Percentiles rank a stretch among this genome's conserved stretches.
phyloP scores from a whole-genome alignment of 306 rosid genomes.

The Echinosophora koreensis region DNA sequence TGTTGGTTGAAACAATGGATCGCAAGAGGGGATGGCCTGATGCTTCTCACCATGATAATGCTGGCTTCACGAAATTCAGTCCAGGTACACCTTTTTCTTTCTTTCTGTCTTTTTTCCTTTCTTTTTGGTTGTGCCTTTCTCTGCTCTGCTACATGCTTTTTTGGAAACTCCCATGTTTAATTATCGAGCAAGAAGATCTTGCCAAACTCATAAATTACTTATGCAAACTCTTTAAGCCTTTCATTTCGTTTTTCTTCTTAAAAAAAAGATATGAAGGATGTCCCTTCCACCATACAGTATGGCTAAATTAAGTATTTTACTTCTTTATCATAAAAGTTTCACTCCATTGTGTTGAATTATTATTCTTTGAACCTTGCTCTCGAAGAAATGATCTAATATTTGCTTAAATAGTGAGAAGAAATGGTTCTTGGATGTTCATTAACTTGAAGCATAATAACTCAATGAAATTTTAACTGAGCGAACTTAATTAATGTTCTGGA shows the following conservation, averaged over 20 bases:
- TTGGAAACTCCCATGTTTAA: too few relatives aligned
- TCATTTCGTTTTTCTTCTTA: too few relatives aligned
- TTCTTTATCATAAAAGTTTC: slow-evolving; percentile 4
- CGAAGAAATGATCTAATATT: slow-evolving; percentile 20
- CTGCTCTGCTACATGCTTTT: too few relatives aligned
- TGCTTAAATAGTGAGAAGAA: slow-evolving; percentile 31
- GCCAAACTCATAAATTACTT: too few relatives aligned
- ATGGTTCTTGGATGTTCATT: slow-evolving; percentile 50
- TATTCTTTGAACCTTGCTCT: neutral
- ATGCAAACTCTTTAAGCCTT: too few relatives aligned
- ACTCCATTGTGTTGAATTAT: too few relatives aligned
- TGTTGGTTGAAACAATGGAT: slow-evolving; percentile 40
- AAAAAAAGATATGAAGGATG: too few relatives aligned
- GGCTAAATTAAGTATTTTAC: slow-evolving; percentile 1
- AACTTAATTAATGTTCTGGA: slow-evolving; percentile 88
- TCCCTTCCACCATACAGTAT: neutral
- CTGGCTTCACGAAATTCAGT: slow-evolving; percentile 68
- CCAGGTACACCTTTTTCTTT: slow-evolving; percentile 45
- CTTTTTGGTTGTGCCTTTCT: too few relatives aligned
- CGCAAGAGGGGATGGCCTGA: slow-evolving; percentile 76
- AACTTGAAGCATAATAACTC: slow-evolving; percentile 58
- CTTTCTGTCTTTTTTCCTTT: too few relatives aligned
- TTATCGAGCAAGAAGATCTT: too few relatives aligned
- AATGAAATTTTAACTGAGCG: slow-evolving; percentile 68
- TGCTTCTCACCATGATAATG: slow-evolving; percentile 75